Conservation (phyloP, 768 basidiomycete genomes). For the Trametes meyenii region DNA sequence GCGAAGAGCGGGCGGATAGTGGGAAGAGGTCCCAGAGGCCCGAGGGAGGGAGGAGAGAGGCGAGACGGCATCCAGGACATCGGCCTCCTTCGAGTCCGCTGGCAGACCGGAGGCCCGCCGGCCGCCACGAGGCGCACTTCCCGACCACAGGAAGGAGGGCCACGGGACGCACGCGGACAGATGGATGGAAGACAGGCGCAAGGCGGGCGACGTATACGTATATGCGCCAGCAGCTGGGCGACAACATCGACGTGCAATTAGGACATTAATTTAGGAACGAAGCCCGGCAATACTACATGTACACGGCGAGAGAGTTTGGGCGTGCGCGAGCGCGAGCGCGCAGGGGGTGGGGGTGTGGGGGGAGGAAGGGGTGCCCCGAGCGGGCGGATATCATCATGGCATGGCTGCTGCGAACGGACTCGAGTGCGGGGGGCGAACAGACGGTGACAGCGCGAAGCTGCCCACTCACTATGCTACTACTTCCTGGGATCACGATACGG, state of each 20-base stretch:
- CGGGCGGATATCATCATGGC: too few relatives aligned
- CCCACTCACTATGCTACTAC: background rate
- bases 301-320: slow-evolving; percentile 7
- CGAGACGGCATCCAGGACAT: too few relatives aligned
- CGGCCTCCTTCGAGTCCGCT: slow-evolving; percentile 1
- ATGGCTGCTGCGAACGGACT: too few relatives aligned
- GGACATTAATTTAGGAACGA: slow-evolving; percentile 24
- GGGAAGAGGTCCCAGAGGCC: too few relatives aligned
- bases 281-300: slow-evolving; percentile 25
- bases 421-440: too few relatives aligned
- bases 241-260: slow-evolving; percentile 13
- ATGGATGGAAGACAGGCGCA: background rate
- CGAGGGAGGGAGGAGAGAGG: too few relatives aligned
- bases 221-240: background rate
- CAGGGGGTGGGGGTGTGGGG: background rate
- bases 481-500: background rate
- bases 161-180: background rate
- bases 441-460: too few relatives aligned
- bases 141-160: background rate
- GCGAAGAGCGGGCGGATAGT: background rate
- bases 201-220: background rate
- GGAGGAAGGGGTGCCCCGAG: background rate
- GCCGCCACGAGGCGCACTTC: background rate
- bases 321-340: background rate
- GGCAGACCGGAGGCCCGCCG: slow-evolving; percentile 1